Conservation (phyloP, 495 filamentous ascomycete species). For the Tuber microsphaerosporum region DNA sequence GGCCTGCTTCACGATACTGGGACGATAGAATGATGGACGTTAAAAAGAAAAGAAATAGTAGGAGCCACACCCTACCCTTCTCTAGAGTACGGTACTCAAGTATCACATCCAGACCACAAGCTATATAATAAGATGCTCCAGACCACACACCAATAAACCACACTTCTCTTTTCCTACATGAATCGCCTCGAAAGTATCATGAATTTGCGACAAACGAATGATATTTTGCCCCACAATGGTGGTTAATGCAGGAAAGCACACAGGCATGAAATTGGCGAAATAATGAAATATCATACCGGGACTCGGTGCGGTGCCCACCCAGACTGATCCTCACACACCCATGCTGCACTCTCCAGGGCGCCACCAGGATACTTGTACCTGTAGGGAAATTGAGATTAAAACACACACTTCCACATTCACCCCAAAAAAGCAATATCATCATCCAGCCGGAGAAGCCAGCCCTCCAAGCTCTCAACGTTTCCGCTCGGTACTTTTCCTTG, state of each 20-base stretch:
- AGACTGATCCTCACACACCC: too few species aligned
- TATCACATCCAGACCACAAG: too few species aligned
- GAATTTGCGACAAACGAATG: neutral
- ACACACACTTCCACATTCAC: too few species aligned
- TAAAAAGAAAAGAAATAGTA: neutral
- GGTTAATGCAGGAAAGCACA: neutral
- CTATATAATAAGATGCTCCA: neutral
- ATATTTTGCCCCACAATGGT: neutral
- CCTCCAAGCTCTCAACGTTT: too few species aligned
- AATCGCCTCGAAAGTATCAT: neutral
- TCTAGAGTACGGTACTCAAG: too few species aligned
- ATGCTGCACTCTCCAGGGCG: too few species aligned
- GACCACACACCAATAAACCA: neutral
- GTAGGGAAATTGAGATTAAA: too few species aligned
- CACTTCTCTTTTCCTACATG: neutral
- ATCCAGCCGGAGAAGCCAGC: too few species aligned
- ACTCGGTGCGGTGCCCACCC: too few species aligned
- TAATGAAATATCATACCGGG: neutral
- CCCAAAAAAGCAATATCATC: too few species aligned
- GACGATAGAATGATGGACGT: neutral
- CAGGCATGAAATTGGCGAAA: neutral
- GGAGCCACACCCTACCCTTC: neutral
- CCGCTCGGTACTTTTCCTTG: too few species aligned
- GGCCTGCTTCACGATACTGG: neutral
- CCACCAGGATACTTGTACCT: too few species aligned